Conservation (phyloP, 2,329 filamentous ascomycete species). For the Colletotrichum sansevieriae region DNA sequence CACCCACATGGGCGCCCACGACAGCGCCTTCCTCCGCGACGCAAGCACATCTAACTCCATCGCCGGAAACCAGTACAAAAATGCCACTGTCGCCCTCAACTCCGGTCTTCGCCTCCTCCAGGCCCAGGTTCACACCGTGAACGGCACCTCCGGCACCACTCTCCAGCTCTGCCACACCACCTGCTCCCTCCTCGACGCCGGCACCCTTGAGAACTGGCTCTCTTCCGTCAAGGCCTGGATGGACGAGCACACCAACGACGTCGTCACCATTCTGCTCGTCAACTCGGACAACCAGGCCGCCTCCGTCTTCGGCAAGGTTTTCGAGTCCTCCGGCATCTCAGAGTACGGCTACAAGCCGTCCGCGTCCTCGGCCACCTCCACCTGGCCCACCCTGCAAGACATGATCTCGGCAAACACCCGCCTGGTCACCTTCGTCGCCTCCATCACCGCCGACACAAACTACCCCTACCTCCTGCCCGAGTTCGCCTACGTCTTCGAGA, state of each 20-base stretch:
- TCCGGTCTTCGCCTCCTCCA: constrained; percentile 79
- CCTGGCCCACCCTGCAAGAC: constrained; percentile 79
- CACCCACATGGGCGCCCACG: constrained; percentile 83
- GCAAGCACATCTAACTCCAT: constrained; percentile 70
- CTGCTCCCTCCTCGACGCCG: constrained; percentile 78
- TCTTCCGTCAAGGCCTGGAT: constrained; percentile 75
- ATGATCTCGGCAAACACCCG: constrained; percentile 76
- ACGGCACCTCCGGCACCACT: constrained; percentile 52
- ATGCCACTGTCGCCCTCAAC: constrained; percentile 77
- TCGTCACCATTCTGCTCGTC: constrained; percentile 80
- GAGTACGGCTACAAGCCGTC: constrained; percentile 71
- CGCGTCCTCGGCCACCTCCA: constrained; percentile 54
- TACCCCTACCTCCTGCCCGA: constrained; percentile 73
- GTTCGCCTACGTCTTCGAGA: constrained; percentile 80
- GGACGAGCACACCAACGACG: constrained; percentile 77
- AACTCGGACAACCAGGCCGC: constrained; percentile 74
- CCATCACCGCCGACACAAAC: constrained; percentile 55
- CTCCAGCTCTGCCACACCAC: constrained; percentile 79
- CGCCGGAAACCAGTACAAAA: constrained; percentile 80
- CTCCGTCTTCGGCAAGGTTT: constrained; percentile 66
- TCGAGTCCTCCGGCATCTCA: constrained; percentile 70
- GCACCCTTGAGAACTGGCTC: constrained; percentile 74
- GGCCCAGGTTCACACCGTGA: constrained; percentile 76
- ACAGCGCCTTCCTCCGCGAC: constrained; percentile 79
- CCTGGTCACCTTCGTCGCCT: constrained; percentile 77